These are phyloP conservation scores for Amphicarpaea edgeworthii DNA, from an alignment of 306 rosid genomes.

Conservation along the genomic window DNA sequence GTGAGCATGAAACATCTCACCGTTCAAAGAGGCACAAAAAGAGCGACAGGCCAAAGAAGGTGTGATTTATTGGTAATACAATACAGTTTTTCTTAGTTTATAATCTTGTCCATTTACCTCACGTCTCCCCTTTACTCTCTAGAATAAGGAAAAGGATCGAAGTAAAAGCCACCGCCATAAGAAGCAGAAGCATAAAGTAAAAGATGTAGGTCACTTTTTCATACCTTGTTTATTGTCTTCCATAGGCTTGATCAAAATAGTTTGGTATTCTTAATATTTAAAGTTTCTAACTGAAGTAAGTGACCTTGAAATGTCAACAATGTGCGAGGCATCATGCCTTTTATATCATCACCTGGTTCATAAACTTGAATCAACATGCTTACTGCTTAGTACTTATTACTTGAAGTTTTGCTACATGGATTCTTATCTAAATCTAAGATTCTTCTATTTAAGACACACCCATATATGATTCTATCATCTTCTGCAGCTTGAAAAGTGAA, in stretches of 20 bases:
- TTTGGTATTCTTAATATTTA: conserved; percentile 11
- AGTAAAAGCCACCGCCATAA: conserved; percentile 74
- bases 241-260: not conserved
- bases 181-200: conserved; percentile 67
- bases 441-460: not conserved
- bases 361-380: not conserved
- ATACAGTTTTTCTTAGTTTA: conserved; percentile 25
- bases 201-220: conserved; percentile 74
- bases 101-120: conserved; percentile 18
- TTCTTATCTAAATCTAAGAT: not conserved
- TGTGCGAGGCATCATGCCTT: not conserved
- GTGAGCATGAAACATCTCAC: conserved; percentile 73
- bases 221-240: conserved; percentile 27
- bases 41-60: conserved; percentile 79
- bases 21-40: conserved; percentile 85
- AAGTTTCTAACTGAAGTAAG: conserved; percentile 13
- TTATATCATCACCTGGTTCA: not conserved
- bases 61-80: conserved; percentile 52
- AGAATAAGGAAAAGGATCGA: conserved; percentile 81
- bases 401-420: conserved; percentile 9
- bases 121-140: conserved; percentile 2
- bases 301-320: conserved; percentile 14
- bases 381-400: not conserved
- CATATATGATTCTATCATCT: conserved; percentile 8
- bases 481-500: conserved; percentile 20